Base-by-base conservation (phyloP, 306 rosid species). In the Corylus americana region DNA sequence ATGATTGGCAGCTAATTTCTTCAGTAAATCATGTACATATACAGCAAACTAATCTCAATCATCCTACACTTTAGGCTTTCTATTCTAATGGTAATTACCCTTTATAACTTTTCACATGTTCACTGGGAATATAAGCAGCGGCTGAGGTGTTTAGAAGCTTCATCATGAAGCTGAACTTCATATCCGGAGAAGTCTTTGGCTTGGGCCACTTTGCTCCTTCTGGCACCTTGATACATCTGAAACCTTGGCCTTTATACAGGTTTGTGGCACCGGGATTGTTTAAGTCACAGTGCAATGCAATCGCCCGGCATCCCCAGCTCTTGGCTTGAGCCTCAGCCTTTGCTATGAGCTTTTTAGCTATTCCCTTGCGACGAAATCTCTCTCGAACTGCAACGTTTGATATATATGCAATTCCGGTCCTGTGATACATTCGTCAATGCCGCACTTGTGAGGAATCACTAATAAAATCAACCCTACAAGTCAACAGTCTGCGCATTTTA, bases 321-420 rank as follows among this genome's bases (percentile, higher is more conserved):
- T 75, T 86, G 18, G 98, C 99, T 74, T 91, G 92, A 73, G 92
- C 86, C 87, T 96, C 98, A 45, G 99, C 99, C 83, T 90, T 90
- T 5, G 86, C 87, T 77, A 96, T 81, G 66, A 96, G 87, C 75
- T 47, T 90, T 81, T 91, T 96, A 1, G 96, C 98, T 82, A 96
- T 89, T 78, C 99, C 99, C 81, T 86, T 93, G 54, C 87, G 77
- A 70, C 98, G 86, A 83, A 83, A 96, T 59, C 86, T 86, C 83
- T 96, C 96, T 82, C 98, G 77, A 17, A 96, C 98, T n/a, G 99
- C 99, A 48, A 96, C 99, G 54, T 93, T 96, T 29, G 99, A 93
- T 79, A 96, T 85, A 80, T 96, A 96, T 61, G 99, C 99, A 85
- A 96, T 82, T 81, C 99, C 99, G 9, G 96, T 91, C 92, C 99